Evolutionary conservation across 73 alveolate species (phyloP), one percentile per base, ranked within the genome.

Genomic region (Blepharisma japonicum): DNA sequence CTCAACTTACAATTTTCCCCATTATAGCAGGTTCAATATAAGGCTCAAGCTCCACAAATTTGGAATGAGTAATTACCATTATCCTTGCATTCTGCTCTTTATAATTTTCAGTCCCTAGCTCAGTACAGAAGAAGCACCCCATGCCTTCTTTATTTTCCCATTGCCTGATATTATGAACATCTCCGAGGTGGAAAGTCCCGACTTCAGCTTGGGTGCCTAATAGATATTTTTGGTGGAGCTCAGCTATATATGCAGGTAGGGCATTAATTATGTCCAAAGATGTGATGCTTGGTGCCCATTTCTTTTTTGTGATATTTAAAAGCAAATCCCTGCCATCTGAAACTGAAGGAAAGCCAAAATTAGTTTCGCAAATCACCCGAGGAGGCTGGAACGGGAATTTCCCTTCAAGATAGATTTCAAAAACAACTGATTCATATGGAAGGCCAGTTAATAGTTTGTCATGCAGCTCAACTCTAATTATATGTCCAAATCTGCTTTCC

Each of bases 281-380:
- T 61, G 38, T 61, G 18, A 39, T 20, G 14, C 14, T 20, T 2
- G 38, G 11, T 14, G 49, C 23, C 74, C 74, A 61, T 32, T 32
- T 32, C 42, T 32, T 32, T 61, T 14, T 11, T 2, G 23, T n/a
- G 74, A 61, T 25, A 3, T 20, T 14, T 14, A 11, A 39, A 9
- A 61, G 46, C 14, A 61, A 39, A 25, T 61, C 74, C 14, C 74
- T n/a, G 14, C 74, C 74, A 61, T 61, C 74, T 8, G 74, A n/a
- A 25, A 14, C 38, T 14, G 46, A 14, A 14, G 74, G 74, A 4
- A 61, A 61, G 23, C 18, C 46, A 2, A 25, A 25, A 25, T 18
- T 25, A 14, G 74, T 20, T 14, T 8, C 23, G 5, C 74, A 61
- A 9, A 61, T 9, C 47, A 61, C 39, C 5, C 74, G 14, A 9